These are phyloP conservation scores for Fomitopsis pinicola DNA, from an alignment of 1,284 basidiomycete genomes.

Conservation along the genomic window DNA sequence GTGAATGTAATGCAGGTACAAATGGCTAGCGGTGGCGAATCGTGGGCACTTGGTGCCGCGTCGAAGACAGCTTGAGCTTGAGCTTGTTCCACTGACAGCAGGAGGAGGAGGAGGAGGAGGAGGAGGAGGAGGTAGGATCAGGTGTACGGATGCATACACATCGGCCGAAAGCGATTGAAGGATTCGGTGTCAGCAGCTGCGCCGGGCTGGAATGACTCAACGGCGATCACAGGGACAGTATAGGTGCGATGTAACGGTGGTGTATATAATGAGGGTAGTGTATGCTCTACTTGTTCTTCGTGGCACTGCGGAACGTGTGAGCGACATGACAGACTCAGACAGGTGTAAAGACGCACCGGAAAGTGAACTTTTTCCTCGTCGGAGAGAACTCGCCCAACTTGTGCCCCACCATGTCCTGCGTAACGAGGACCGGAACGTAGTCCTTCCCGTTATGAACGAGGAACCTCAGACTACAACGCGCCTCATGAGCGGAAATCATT, in stretches of 20 bases:
- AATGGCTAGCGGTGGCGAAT: no score
- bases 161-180: no score
- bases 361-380: constrained; percentile 79
- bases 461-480: constrained; percentile 64
- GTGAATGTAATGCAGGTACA: no score
- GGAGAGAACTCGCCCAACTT: constrained; percentile 95
- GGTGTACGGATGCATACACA: no score
- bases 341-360: constrained; percentile 48
- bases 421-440: constrained; percentile 82
- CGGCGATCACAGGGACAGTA: no score
- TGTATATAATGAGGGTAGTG: background rate
- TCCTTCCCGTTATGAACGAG: constrained; percentile 94
- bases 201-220: no score
- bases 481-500: background rate
- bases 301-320: constrained; percentile 8
- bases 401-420: constrained; percentile 98
- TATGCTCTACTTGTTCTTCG: constrained; percentile 22
- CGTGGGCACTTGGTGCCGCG: no score
- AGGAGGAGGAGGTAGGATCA: no score
- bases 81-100: no score
- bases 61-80: no score
- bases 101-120: no score
- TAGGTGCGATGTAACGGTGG: background rate
- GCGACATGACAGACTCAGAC: no score
- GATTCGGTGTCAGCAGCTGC: background rate